A percentile compares a stretch with the other conserved stretches of the same genome.
Conservation (phyloP, 164 flowering plant species). For the Macadamia tetraphylla region DNA sequence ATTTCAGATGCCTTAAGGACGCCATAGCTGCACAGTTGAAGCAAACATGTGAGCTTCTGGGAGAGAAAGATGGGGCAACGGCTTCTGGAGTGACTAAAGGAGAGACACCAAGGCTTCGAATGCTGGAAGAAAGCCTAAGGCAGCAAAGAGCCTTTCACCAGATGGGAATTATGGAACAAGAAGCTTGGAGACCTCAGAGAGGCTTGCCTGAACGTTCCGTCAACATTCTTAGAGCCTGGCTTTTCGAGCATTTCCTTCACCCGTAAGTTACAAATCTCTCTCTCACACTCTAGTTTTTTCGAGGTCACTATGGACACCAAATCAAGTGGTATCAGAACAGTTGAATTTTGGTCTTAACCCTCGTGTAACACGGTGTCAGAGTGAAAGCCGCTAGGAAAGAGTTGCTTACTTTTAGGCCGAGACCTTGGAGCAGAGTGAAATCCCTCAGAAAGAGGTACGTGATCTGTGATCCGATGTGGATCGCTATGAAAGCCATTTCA, state of each 20-base stretch:
- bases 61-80: constrained; percentile 68
- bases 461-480: too few relatives aligned
- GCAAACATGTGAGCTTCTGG: constrained; percentile 75
- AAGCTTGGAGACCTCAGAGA: constrained; percentile 97
- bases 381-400: too few relatives aligned
- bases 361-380: too few relatives aligned
- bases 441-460: too few relatives aligned
- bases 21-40: constrained; percentile 71
- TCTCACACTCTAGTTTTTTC: neutral
- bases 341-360: too few relatives aligned
- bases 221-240: constrained; percentile 94
- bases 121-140: constrained; percentile 84
- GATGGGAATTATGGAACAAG: constrained; percentile 96
- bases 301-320: too few relatives aligned
- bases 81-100: constrained; percentile 74
- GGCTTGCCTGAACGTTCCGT: constrained; percentile 96
- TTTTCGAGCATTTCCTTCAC: constrained; percentile 96
- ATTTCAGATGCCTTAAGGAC: constrained; percentile 88
- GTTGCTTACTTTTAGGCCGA: too few relatives aligned
- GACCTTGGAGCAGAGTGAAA: too few relatives aligned
- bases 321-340: too few relatives aligned
- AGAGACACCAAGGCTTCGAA: constrained; percentile 82
- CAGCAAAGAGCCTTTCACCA: constrained; percentile 88
- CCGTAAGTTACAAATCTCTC: constrained; percentile 56
- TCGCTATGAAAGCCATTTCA: too few relatives aligned